phyloP scores from a whole-genome alignment of 139 green algal genomes.

The Asterochloris sp. region DNA sequence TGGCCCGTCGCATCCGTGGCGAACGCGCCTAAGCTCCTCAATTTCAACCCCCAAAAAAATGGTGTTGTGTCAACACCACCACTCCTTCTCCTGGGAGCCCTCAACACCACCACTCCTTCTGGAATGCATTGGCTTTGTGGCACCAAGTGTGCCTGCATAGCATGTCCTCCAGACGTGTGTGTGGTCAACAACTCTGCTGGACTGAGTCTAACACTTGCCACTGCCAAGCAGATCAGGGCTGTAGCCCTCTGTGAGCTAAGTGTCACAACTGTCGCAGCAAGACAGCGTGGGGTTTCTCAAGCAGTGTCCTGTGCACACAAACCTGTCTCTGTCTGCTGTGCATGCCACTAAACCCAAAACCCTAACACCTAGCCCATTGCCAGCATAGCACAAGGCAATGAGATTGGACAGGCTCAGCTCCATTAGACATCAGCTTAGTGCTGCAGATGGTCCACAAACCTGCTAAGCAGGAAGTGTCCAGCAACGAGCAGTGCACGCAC shows the following conservation, averaged over 20 bases:
- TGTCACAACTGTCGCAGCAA: no score
- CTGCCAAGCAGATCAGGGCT: neutral
- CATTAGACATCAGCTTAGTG: neutral
- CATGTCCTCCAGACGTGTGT: neutral
- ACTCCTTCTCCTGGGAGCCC: no score
- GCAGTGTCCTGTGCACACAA: no score
- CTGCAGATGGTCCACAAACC: neutral
- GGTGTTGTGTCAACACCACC: conserved; percentile 32
- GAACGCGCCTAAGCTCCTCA: conserved; percentile 46
- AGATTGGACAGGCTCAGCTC: no score
- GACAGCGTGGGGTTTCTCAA: no score
- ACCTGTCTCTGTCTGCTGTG: no score
- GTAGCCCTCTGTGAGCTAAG: no score
- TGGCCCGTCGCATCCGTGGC: conserved; percentile 53
- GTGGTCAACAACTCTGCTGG: neutral
- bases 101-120: neutral
- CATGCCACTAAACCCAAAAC: no score
- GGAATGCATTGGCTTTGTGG: neutral
- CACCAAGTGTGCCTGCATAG: neutral
- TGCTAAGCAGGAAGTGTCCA: neutral
- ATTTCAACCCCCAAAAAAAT: conserved; percentile 29
- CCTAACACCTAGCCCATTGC: no score
- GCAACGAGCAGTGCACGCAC: neutral
- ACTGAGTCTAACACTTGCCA: neutral
- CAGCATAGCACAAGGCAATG: no score